phyloP scores from a whole-genome alignment of 2,329 filamentous ascomycete genomes.

The Fusarium euwallaceae region DNA sequence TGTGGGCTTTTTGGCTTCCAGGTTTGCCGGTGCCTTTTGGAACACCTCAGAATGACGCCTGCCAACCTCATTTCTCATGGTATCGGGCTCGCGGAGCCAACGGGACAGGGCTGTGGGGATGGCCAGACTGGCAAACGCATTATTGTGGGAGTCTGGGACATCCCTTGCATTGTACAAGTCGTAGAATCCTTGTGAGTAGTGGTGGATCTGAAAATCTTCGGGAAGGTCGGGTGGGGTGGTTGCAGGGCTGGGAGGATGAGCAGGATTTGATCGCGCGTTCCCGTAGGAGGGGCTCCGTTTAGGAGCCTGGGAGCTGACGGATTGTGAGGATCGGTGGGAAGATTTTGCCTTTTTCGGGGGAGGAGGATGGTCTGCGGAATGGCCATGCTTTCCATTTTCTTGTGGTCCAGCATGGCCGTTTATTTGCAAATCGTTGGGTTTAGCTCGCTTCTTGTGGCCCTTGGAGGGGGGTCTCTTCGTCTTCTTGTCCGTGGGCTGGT shows the following conservation, averaged over 20 bases:
- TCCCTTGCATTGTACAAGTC: slow-evolving; percentile 77
- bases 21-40: slow-evolving; percentile 60
- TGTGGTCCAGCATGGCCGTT: slow-evolving; percentile 75
- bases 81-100: slow-evolving; percentile 83
- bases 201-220: slow-evolving; percentile 73
- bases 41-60: slow-evolving; percentile 78
- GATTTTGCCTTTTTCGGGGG: slow-evolving; percentile 84
- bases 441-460: slow-evolving; percentile 88
- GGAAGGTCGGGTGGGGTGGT: slow-evolving; percentile 78
- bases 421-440: slow-evolving; percentile 74
- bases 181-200: slow-evolving; percentile 82
- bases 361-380: slow-evolving; percentile 62
- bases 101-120: slow-evolving; percentile 80
- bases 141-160: slow-evolving; percentile 74
- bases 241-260: slow-evolving; percentile 78
- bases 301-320: slow-evolving; percentile 76
- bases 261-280: slow-evolving; percentile 71
- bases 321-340: slow-evolving; percentile 83
- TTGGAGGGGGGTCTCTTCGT: slow-evolving; percentile 81
- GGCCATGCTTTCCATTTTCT: slow-evolving; percentile 65
- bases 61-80: slow-evolving; percentile 76
- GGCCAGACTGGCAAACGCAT: slow-evolving; percentile 81
- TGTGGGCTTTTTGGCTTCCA: slow-evolving; percentile 58
- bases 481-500: slow-evolving; percentile 75
- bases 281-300: slow-evolving; percentile 75